phyloP scores from a whole-genome alignment of 441 rosid species.

The Macaranga tanarius region DNA sequence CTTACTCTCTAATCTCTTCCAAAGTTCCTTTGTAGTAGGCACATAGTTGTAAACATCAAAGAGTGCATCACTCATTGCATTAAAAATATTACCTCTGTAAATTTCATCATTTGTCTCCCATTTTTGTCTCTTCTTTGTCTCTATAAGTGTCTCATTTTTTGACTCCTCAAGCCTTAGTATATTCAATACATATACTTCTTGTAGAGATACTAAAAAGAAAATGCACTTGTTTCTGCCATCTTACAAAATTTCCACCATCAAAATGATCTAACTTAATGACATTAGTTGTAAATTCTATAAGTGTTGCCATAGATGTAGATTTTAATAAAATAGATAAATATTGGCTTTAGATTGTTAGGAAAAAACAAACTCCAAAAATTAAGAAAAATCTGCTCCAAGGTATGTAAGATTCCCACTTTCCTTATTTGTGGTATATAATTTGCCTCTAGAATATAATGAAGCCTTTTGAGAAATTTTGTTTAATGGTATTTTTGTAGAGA shows the following conservation, averaged over 20 bases:
- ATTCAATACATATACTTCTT: not conserved
- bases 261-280: not conserved
- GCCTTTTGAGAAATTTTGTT: too few relatives aligned
- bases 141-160: not conserved
- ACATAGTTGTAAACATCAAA: not conserved
- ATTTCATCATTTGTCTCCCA: not conserved
- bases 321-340: too few relatives aligned
- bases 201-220: not conserved
- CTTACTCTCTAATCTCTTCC: not conserved
- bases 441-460: too few relatives aligned
- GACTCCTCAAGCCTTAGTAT: not conserved
- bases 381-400: too few relatives aligned
- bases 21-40: not conserved
- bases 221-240: not conserved
- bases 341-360: too few relatives aligned
- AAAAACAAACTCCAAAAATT: too few relatives aligned
- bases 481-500: too few relatives aligned
- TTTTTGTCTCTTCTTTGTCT: not conserved
- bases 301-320: too few relatives aligned
- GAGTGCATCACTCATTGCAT: not conserved
- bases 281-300: not conserved
- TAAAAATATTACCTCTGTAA: not conserved
- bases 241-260: not conserved
- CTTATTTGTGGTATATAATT: too few relatives aligned
- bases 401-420: too few relatives aligned